A percentile compares a stretch with the other conserved stretches of the same genome.
Evolutionary conservation across 2,329 filamentous ascomycete species (phyloP).

Genomic region (Cercospora berteroae): DNA sequence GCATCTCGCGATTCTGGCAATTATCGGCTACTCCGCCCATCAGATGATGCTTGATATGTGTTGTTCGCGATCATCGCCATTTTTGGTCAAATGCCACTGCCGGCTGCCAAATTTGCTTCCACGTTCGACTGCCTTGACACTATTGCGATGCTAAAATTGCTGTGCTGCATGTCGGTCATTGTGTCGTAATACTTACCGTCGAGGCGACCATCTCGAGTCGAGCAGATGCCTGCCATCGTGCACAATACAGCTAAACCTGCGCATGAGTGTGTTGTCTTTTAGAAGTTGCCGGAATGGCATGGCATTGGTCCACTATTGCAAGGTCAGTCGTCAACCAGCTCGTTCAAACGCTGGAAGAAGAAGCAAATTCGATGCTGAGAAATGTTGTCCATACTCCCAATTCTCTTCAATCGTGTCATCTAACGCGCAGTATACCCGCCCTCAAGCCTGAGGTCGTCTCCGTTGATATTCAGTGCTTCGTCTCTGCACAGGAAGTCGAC

Average conservation of each 20-base stretch:
- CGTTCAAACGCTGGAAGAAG: background rate
- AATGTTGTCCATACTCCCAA: background rate
- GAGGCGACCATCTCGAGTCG: background rate
- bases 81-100: background rate
- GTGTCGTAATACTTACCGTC: background rate
- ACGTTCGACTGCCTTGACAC: background rate
- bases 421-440: conserved; percentile 33
- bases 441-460: conserved; percentile 41
- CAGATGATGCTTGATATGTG: background rate
- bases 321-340: background rate
- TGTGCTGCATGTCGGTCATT: background rate
- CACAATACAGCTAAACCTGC: background rate
- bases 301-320: background rate
- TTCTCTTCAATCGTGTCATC: background rate
- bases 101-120: no score
- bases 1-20: background rate
- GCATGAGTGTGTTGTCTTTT: background rate
- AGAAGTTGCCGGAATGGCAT: background rate
- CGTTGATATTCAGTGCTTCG: conserved; percentile 39
- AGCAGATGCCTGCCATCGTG: background rate
- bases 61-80: background rate
- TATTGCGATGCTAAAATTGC: background rate
- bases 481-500: conserved; percentile 50
- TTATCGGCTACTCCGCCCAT: background rate
- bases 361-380: background rate